A percentile compares a stretch with the other conserved stretches of the same genome.
These are phyloP conservation scores for Plectosphaerella plurivora DNA, from an alignment of 2,329 filamentous ascomycete genomes.

Conservation along the genomic window DNA sequence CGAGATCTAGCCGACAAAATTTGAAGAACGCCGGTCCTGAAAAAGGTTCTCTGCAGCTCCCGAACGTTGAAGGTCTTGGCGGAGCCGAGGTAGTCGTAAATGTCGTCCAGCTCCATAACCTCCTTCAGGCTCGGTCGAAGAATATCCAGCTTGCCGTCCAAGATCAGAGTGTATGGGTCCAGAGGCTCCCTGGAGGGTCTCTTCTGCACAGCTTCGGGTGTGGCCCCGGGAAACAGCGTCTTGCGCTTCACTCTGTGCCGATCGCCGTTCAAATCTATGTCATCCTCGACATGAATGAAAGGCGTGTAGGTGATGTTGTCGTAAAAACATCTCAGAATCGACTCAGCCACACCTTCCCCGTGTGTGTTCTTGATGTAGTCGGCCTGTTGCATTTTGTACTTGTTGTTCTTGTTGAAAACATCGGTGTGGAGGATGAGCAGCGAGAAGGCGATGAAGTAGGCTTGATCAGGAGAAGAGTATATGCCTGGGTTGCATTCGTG, in stretches of 20 bases:
- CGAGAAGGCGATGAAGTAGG: slow-evolving; percentile 98
- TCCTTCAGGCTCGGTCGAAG: slow-evolving; percentile 84
- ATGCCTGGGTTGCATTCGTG: slow-evolving; percentile 98
- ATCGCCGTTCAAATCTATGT: slow-evolving; percentile 73
- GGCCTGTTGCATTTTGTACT: slow-evolving; percentile 94
- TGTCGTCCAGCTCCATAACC: slow-evolving; percentile 87
- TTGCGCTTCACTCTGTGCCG: slow-evolving; percentile 71
- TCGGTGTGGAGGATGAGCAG: slow-evolving; percentile 95
- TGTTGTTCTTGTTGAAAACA: slow-evolving; percentile 99
- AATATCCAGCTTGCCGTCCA: slow-evolving; percentile 81
- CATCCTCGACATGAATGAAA: slow-evolving; percentile 96
- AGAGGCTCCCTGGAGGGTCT: slow-evolving; percentile 75
- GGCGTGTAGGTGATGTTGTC: slow-evolving; percentile 98
- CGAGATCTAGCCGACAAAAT: slow-evolving; percentile 92
- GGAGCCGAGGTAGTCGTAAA: slow-evolving; percentile 82
- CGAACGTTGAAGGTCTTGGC: slow-evolving; percentile 71
- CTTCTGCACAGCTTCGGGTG: slow-evolving; percentile 55
- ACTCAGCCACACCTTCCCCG: slow-evolving; percentile 87
- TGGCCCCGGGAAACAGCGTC: slow-evolving; percentile 61
- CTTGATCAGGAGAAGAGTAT: slow-evolving; percentile 84
- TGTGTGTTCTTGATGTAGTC: slow-evolving; percentile 95
- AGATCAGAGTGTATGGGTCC: slow-evolving; percentile 90
- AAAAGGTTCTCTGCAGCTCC: slow-evolving; percentile 82
- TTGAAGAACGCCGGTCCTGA: slow-evolving; percentile 85
- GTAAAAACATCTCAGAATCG: slow-evolving; percentile 93